These are phyloP conservation scores for Wickerhamomyces alni DNA, from an alignment of 805 yeast genomes.

Conservation along the genomic window DNA sequence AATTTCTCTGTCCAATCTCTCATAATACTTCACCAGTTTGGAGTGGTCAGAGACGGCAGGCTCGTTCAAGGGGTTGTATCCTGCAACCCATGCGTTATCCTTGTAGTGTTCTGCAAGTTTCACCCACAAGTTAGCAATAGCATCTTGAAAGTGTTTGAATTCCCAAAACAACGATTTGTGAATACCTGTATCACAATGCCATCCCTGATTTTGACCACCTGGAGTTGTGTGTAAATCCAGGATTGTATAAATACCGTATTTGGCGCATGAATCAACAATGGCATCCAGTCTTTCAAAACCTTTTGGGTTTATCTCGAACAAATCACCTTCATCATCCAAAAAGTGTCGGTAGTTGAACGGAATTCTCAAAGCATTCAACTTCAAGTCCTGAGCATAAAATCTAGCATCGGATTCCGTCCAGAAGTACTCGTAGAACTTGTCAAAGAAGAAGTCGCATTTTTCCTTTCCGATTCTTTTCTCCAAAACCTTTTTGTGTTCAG, in stretches of 20 bases:
- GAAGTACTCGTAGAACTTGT: constrained; percentile 46
- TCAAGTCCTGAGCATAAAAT: constrained; percentile 33
- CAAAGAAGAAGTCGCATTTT: constrained; percentile 43
- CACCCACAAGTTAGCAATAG: constrained; percentile 38
- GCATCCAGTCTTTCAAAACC: constrained; percentile 41
- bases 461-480: constrained; percentile 37
- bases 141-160: constrained; percentile 42
- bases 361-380: constrained; percentile 41
- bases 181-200: constrained; percentile 44
- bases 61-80: constrained; percentile 48
- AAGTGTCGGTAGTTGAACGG: constrained; percentile 50
- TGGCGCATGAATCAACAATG: constrained; percentile 37
- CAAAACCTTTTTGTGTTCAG: constrained; percentile 41
- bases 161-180: constrained; percentile 46
- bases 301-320: constrained; percentile 34
- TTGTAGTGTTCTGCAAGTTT: constrained; percentile 39
- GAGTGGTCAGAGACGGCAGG: constrained; percentile 41
- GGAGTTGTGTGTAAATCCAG: constrained; percentile 45
- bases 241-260: constrained; percentile 41
- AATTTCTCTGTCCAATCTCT: constrained; percentile 31
- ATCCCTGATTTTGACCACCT: constrained; percentile 51
- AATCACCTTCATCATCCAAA: constrained; percentile 36
- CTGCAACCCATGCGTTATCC: constrained; percentile 44
- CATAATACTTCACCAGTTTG: constrained; percentile 35
- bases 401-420: constrained; percentile 47